Evolutionary conservation across 2,329 filamentous ascomycete species (phyloP).

Genomic region (Fusarium cicatricum): DNA sequence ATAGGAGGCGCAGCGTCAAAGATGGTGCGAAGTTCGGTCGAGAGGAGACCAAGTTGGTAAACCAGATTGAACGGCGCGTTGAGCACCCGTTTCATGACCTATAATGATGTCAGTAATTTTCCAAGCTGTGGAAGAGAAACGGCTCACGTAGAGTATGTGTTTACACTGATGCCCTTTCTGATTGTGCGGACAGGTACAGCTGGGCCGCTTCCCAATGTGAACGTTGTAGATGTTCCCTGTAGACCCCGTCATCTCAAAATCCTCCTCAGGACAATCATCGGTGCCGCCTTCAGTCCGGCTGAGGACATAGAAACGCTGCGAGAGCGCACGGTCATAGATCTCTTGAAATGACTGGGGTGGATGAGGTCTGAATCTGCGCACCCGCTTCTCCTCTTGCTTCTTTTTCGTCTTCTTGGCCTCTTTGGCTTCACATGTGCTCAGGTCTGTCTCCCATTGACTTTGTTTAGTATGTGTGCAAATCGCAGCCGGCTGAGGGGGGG

Average conservation of each 20-base stretch:
- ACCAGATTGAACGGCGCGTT: constrained; percentile 63
- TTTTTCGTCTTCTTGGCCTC: constrained; percentile 16
- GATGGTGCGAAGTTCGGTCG: constrained; percentile 66
- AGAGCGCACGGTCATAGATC: constrained; percentile 51
- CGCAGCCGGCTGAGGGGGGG: neutral
- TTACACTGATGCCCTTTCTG: constrained; percentile 68
- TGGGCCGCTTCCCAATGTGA: constrained; percentile 58
- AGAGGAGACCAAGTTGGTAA: constrained; percentile 69
- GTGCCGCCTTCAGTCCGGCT: constrained; percentile 49
- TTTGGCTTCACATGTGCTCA: constrained; percentile 14
- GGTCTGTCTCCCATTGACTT: neutral
- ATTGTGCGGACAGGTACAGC: constrained; percentile 65
- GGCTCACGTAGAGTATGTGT: constrained; percentile 65
- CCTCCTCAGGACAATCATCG: constrained; percentile 56
- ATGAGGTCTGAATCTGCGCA: constrained; percentile 45
- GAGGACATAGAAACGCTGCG: constrained; percentile 58
- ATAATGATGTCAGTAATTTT: too few relatives aligned
- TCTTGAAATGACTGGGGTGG: constrained; percentile 48
- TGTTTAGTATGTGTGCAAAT: neutral
- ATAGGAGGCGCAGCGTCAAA: constrained; percentile 63
- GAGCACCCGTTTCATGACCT: constrained; percentile 67
- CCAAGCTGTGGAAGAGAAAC: too few relatives aligned
- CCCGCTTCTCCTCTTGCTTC: constrained; percentile 46
- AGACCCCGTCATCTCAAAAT: constrained; percentile 66
- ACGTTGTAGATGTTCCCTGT: constrained; percentile 73